These are phyloP conservation scores for Ceratobasidium sp. DNA, from an alignment of 1,284 basidiomycete genomes.

Conservation along the genomic window DNA sequence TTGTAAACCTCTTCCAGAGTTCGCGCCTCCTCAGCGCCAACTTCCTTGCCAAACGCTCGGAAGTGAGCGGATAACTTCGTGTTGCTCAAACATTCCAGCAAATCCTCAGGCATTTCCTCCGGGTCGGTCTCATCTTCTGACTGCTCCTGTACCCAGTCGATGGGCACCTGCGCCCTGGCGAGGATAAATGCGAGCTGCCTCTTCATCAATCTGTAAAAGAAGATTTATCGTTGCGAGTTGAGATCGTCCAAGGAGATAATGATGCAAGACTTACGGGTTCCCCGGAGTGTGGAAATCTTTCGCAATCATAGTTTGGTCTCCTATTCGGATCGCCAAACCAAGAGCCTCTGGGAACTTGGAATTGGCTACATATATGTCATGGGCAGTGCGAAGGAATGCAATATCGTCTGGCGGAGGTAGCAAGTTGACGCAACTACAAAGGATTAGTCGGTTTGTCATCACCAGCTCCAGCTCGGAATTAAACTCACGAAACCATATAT, in stretches of 20 bases:
- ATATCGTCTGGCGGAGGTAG: slow-evolving; percentile 95
- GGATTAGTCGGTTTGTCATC: background rate
- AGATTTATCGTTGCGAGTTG: slow-evolving; percentile 6
- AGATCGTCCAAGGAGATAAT: background rate
- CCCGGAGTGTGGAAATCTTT: slow-evolving; percentile 87
- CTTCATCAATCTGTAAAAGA: slow-evolving; percentile 84
- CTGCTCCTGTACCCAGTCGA: slow-evolving; percentile 87
- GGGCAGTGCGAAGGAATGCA: slow-evolving; percentile 90
- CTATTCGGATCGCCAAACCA: slow-evolving; percentile 87
- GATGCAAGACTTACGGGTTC: slow-evolving; percentile 73
- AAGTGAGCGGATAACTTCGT: slow-evolving; percentile 87
- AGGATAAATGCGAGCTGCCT: slow-evolving; percentile 95
- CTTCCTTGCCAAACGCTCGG: slow-evolving; percentile 93
- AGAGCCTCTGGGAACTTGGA: slow-evolving; percentile 94
- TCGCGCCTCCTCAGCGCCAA: slow-evolving; percentile 91
- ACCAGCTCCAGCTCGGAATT: background rate
- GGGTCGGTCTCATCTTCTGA: slow-evolving; percentile 68
- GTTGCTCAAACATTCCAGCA: slow-evolving; percentile 88
- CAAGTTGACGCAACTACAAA: slow-evolving; percentile 84
- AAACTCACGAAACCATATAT: slow-evolving; percentile 92
- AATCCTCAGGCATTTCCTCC: slow-evolving; percentile 83
- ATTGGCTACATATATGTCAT: slow-evolving; percentile 90
- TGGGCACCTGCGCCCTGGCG: slow-evolving; percentile 90
- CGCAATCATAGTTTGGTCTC: slow-evolving; percentile 83
- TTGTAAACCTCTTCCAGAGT: slow-evolving; percentile 98